Evolutionary conservation across 2,329 filamentous ascomycete species (phyloP), one percentile per base, ranked within the genome.

Genomic region (Ophiosphaerella herpotricha): DNA sequence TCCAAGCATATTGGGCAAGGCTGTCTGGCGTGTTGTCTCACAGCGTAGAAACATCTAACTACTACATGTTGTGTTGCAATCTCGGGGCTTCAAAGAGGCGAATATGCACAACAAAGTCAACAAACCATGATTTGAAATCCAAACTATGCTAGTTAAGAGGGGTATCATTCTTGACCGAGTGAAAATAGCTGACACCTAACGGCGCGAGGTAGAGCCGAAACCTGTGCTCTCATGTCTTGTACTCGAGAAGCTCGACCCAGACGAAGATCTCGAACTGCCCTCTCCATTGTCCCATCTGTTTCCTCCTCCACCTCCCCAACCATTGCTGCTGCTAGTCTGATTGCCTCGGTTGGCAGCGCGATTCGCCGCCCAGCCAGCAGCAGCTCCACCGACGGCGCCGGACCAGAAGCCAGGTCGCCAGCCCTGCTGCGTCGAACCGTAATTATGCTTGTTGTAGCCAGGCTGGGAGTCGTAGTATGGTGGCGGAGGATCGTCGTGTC

Each of bases 371-470:
- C 90, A 90, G 1, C 80, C 85, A 3, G 86, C 88, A 1, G 88
- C 87, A 5, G 85, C 86, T 38, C 88, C 89, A 13, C 82, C 82
- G 0, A 82, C 80, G n/a, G 83, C 74, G 16, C 88, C 88, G 14
- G 78, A 82, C 88, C 88, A 91, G 73, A 91, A 91, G 1, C 89
- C 89, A 5, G 88, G 88, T 42, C 80, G 79, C 87, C 87, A 91
- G 1, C 78, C 78, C 54, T 82, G 54, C 54, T 82, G 53, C 12
- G 52, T 63, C 2, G 57, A 53, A 8, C 61, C 61, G 36, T 67
- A 63, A 41, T 51, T 50, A 56, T 63, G 38, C 42, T 57, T 50
- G 50, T 52, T 58, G 26, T 29, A 21, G n/a, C 21, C 41, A 18
- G 47, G 57, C 2, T 66, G 38, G 55, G 74, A 49, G 7, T 62